A percentile compares a stretch with the other conserved stretches of the same genome.
These are phyloP conservation scores for Nemania diffusa DNA, from an alignment of 2,329 filamentous ascomycete genomes.

Conservation along the genomic window DNA sequence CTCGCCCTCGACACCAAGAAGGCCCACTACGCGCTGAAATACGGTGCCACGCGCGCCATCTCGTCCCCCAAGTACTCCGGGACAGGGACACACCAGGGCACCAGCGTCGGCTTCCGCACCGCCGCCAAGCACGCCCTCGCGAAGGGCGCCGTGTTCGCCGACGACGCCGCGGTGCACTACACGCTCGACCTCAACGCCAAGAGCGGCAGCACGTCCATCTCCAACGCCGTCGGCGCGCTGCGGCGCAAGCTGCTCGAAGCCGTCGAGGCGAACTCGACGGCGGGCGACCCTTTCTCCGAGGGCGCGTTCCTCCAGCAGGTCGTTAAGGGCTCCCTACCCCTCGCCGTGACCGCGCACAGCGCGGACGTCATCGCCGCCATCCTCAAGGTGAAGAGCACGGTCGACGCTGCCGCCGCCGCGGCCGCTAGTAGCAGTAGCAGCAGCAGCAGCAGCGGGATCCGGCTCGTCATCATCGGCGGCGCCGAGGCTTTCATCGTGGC, in stretches of 20 bases:
- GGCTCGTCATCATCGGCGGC: slow-evolving; percentile 69
- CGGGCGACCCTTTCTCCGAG: slow-evolving; percentile 58
- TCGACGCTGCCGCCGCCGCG: slow-evolving; percentile 57
- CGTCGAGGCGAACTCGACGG: slow-evolving; percentile 52
- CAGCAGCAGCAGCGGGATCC: slow-evolving; percentile 50
- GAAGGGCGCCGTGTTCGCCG: slow-evolving; percentile 61
- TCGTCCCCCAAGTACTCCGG: slow-evolving; percentile 62
- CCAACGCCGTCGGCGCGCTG: slow-evolving; percentile 49
- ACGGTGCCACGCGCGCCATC: slow-evolving; percentile 69
- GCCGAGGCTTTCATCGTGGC: slow-evolving; percentile 72
- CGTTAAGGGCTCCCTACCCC: slow-evolving; percentile 61
- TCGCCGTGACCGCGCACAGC: slow-evolving; percentile 69
- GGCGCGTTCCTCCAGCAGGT: slow-evolving; percentile 64
- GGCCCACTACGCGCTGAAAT: slow-evolving; percentile 61
- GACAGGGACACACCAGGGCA: slow-evolving; percentile 61
- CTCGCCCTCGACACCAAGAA: slow-evolving; percentile 67
- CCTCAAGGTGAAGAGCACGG: slow-evolving; percentile 66
- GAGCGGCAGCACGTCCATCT: slow-evolving; percentile 58
- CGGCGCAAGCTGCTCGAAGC: slow-evolving; percentile 51
- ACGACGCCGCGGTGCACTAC: slow-evolving; percentile 68
- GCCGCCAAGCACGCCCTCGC: slow-evolving; percentile 59
- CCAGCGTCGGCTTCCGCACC: slow-evolving; percentile 68
- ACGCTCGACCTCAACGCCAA: slow-evolving; percentile 63
- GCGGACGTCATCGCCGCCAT: slow-evolving; percentile 71
- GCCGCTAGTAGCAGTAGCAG: slow-evolving; percentile 27